Percentiles rank a stretch among this genome's conserved stretches.
phyloP scores from a whole-genome alignment of 345 rosid species.

The Adansonia digitata region DNA sequence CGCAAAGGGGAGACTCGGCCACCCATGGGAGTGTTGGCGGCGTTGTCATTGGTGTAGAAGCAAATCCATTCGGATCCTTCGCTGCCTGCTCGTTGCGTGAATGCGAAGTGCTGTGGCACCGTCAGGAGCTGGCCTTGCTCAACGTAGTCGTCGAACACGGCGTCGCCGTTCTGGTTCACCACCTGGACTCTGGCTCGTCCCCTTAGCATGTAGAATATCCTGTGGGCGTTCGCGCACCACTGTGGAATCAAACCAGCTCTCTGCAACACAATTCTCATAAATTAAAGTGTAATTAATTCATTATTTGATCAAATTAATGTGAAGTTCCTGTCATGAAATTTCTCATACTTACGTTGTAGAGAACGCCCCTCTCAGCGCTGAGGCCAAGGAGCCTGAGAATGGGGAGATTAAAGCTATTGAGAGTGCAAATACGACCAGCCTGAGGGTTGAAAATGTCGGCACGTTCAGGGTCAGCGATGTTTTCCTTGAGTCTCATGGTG shows the following conservation, averaged over 20 bases:
- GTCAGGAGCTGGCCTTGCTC: slow-evolving; percentile 51
- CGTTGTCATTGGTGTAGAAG: slow-evolving; percentile 61
- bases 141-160: slow-evolving; percentile 47
- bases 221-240: slow-evolving; percentile 60
- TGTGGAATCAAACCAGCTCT: slow-evolving; percentile 57
- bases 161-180: slow-evolving; percentile 46
- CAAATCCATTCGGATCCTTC: slow-evolving; percentile 59
- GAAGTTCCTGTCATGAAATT: background rate
- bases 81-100: slow-evolving; percentile 38
- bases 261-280: slow-evolving; percentile 23
- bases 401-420: slow-evolving; percentile 63
- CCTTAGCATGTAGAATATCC: slow-evolving; percentile 47
- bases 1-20: slow-evolving; percentile 51
- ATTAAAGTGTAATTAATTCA: background rate
- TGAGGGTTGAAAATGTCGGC: slow-evolving; percentile 54
- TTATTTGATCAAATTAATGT: background rate
- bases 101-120: slow-evolving; percentile 65
- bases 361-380: slow-evolving; percentile 52
- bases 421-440: slow-evolving; percentile 47
- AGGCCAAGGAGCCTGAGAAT: slow-evolving; percentile 45
- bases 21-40: slow-evolving; percentile 38
- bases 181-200: slow-evolving; percentile 57
- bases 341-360: slow-evolving; percentile 26
- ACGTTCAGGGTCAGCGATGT: slow-evolving; percentile 54
- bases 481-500: slow-evolving; percentile 51